These are phyloP conservation scores for Venustampulla echinocandica DNA, from an alignment of 495 filamentous ascomycete genomes.

Conservation along the genomic window DNA sequence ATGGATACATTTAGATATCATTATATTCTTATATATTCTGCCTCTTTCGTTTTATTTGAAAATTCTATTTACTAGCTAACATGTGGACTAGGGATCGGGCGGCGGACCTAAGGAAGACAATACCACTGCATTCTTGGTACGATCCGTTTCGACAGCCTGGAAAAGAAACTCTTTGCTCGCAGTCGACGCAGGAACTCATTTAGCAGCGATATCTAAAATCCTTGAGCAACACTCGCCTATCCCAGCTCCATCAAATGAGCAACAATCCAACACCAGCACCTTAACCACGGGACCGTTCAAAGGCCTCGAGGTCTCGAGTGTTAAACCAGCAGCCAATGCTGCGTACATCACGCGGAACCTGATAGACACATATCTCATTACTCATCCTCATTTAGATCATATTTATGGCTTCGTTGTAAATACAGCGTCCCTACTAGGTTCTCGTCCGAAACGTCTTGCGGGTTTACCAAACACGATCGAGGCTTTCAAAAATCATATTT, in stretches of 20 bases:
- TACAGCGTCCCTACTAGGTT: conserved; percentile 70
- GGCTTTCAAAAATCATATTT: conserved; percentile 86
- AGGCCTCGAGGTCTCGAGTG: conserved; percentile 56
- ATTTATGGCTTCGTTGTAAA: conserved; percentile 87
- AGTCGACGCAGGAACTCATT: conserved; percentile 86
- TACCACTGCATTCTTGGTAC: conserved; percentile 80
- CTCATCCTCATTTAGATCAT: conserved; percentile 92
- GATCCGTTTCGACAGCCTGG: conserved; percentile 73
- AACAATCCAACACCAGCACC: too few species aligned
- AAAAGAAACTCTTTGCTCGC: conserved; percentile 69
- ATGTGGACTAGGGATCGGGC: conserved; percentile 61
- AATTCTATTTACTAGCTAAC: conserved; percentile 3
- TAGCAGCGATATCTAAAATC: conserved; percentile 71
- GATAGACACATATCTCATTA: conserved; percentile 82
- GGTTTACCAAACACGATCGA: conserved; percentile 77
- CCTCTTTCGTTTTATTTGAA: conserved; percentile 2
- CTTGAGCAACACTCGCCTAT: conserved; percentile 44
- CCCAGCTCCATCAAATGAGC: conserved; percentile 23
- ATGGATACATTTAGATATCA: too few species aligned
- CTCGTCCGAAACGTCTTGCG: conserved; percentile 70
- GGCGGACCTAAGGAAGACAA: conserved; percentile 87
- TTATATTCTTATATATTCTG: too few species aligned
- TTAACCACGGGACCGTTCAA: conserved; percentile 56
- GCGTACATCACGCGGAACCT: conserved; percentile 65
- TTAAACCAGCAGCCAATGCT: conserved; percentile 64